Percentiles rank a stretch among this genome's conserved stretches.
These are phyloP conservation scores for Exophiala sp. DNA, from an alignment of 2,329 filamentous ascomycete species.

Conservation along the genomic window DNA sequence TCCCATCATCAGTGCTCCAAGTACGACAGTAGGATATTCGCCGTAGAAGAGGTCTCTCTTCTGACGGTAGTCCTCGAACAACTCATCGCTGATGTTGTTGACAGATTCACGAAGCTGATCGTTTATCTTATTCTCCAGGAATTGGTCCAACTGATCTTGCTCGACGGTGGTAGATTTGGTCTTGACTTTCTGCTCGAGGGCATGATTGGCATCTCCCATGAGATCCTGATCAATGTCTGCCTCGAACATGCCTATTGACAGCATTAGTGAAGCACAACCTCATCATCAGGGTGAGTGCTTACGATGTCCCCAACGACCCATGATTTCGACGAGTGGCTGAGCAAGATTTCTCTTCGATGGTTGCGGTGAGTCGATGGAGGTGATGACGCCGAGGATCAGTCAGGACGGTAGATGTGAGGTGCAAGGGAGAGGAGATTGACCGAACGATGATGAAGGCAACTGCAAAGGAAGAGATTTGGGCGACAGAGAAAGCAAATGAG, in stretches of 20 bases:
- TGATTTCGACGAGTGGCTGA: conserved; percentile 1
- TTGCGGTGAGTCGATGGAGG: neutral
- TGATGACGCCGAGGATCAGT: neutral
- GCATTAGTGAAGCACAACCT: neutral
- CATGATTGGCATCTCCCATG: neutral
- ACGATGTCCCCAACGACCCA: conserved; percentile 15
- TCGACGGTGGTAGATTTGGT: conserved; percentile 5
- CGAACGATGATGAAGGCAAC: neutral
- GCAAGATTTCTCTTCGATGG: neutral
- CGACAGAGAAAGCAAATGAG: neutral
- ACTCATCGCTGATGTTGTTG: conserved; percentile 4
- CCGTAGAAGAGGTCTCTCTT: neutral
- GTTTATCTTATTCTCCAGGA: neutral
- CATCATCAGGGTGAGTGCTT: neutral
- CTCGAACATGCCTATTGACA: conserved; percentile 6
- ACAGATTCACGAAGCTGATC: neutral
- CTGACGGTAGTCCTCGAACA: conserved; percentile 3
- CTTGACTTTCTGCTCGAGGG: neutral
- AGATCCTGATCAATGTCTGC: conserved; percentile 8
- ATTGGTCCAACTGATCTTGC: neutral
- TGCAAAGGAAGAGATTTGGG: neutral
- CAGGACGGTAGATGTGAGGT: neutral
- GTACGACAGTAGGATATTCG: conserved; percentile 6
- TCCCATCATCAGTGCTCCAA: conserved; percentile 10
- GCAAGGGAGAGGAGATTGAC: neutral